These are phyloP conservation scores for Ophiostoma populinum DNA, from an alignment of 2,329 filamentous ascomycete species.

Conservation along the genomic window DNA sequence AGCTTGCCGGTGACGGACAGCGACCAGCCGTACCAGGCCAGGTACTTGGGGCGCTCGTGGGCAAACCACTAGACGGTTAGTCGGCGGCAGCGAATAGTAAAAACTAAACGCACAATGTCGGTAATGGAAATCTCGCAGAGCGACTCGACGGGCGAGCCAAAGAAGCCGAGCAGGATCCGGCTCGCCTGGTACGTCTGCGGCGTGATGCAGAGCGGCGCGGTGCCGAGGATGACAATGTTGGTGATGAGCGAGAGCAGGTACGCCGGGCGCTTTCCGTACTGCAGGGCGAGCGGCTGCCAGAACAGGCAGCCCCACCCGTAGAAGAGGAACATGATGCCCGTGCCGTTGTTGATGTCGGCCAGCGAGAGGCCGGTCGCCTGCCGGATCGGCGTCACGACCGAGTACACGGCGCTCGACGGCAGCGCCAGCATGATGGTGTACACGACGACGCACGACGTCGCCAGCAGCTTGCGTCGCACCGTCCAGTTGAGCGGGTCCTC, in stretches of 20 bases:
- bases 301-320: conserved; percentile 26
- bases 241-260: conserved; percentile 14
- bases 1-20: conserved; percentile 27
- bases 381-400: conserved; percentile 29
- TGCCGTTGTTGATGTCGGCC: conserved; percentile 27
- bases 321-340: conserved; percentile 27
- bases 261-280: conserved; percentile 20
- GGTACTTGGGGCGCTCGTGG: conserved; percentile 19
- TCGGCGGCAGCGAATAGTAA: not conserved
- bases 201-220: conserved; percentile 9
- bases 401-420: conserved; percentile 28
- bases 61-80: conserved; percentile 11
- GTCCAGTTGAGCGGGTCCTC: conserved; percentile 38
- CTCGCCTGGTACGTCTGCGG: conserved; percentile 22
- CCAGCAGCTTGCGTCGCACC: conserved; percentile 23
- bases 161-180: conserved; percentile 26
- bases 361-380: conserved; percentile 27
- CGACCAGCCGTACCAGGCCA: conserved; percentile 25
- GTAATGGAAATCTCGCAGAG: conserved; percentile 22
- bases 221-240: conserved; percentile 18
- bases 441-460: conserved; percentile 19
- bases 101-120: conserved; percentile 7
- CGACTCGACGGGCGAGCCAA: conserved; percentile 27
- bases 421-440: conserved; percentile 31
- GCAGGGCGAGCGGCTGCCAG: conserved; percentile 28